phyloP scores from a whole-genome alignment of 2,329 filamentous ascomycete genomes.

The Dothidotthia symphoricarpi region DNA sequence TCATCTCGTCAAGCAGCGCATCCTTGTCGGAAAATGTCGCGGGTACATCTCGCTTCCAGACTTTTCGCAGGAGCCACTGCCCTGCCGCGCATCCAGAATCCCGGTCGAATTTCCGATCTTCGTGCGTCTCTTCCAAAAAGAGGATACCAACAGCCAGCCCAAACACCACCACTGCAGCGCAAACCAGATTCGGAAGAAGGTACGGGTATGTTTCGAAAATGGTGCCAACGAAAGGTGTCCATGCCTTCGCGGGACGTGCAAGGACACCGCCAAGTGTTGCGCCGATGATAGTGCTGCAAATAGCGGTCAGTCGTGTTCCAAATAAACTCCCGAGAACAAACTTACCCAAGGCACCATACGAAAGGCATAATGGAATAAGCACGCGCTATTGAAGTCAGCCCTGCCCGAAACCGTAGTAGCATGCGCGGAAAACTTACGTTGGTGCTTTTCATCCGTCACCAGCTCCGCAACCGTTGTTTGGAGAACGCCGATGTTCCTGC shows the following conservation, averaged over 20 bases:
- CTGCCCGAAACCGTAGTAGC: constrained; percentile 5
- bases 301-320: constrained; percentile 25
- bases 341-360: constrained; percentile 90
- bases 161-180: constrained; percentile 71
- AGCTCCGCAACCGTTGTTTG: constrained; percentile 95
- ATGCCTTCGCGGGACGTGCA: constrained; percentile 80
- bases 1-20: constrained; percentile 56
- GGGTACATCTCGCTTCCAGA: constrained; percentile 31
- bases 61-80: constrained; percentile 58
- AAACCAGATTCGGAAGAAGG: constrained; percentile 88
- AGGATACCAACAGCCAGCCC: constrained; percentile 77
- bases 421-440: constrained; percentile 59
- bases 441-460: constrained; percentile 88
- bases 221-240: constrained; percentile 72
- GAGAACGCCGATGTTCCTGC: constrained; percentile 86
- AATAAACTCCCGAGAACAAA: constrained; percentile 13
- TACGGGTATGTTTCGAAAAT: constrained; percentile 89
- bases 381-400: constrained; percentile 59
- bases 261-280: constrained; percentile 88
- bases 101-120: constrained; percentile 70
- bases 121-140: constrained; percentile 93
- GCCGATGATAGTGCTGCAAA: constrained; percentile 77
- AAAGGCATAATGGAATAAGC: constrained; percentile 98
- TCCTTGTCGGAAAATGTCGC: constrained; percentile 41
- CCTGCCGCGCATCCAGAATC: constrained; percentile 78